Evolutionary conservation across 768 basidiomycete species (phyloP).

Genomic region (Lactifluus pinguis): DNA sequence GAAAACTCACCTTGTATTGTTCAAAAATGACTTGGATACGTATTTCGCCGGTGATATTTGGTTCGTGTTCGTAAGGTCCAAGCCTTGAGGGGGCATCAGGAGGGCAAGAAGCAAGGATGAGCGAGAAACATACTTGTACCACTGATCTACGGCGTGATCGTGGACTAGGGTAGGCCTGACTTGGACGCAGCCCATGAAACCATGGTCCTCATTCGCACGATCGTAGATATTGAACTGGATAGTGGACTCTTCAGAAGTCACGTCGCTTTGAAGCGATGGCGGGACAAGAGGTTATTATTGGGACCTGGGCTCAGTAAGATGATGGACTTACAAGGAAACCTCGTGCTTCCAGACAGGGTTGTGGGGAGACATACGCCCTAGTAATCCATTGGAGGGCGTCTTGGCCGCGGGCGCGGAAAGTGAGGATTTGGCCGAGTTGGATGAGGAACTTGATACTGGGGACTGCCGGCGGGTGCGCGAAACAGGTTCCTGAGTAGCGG

Average conservation of each 20-base stretch:
- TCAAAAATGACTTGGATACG: slow-evolving; percentile 92
- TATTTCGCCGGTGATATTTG: slow-evolving; percentile 79
- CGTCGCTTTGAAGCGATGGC: slow-evolving; percentile 54
- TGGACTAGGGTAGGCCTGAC: slow-evolving; percentile 88
- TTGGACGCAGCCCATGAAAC: slow-evolving; percentile 85
- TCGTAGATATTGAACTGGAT: slow-evolving; percentile 92
- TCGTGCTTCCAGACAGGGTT: slow-evolving; percentile 99
- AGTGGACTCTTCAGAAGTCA: slow-evolving; percentile 77
- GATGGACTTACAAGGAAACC: slow-evolving; percentile 83
- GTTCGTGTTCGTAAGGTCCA: slow-evolving; percentile 66
- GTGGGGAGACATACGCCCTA: slow-evolving; percentile 52
- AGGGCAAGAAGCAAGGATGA: slow-evolving; percentile 1
- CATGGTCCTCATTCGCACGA: slow-evolving; percentile 68
- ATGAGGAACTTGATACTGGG: slow-evolving; percentile 12
- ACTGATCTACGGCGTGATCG: slow-evolving; percentile 92
- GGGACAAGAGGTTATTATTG: slow-evolving; percentile 2
- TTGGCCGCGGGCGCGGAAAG: slow-evolving; percentile 21
- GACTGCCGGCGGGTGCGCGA: slow-evolving; percentile 12
- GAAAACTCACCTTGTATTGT: slow-evolving; percentile 64
- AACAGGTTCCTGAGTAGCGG: slow-evolving; percentile 25
- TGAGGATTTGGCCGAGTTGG: slow-evolving; percentile 18
- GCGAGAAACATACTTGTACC: slow-evolving; percentile 73
- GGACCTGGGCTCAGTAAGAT: slow-evolving; percentile 4
- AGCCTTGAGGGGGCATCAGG: slow-evolving; percentile 37
- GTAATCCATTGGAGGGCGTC: slow-evolving; percentile 35